Conservation (phyloP, 306 rosid species). For the Dalbergia cochinchinensis region DNA sequence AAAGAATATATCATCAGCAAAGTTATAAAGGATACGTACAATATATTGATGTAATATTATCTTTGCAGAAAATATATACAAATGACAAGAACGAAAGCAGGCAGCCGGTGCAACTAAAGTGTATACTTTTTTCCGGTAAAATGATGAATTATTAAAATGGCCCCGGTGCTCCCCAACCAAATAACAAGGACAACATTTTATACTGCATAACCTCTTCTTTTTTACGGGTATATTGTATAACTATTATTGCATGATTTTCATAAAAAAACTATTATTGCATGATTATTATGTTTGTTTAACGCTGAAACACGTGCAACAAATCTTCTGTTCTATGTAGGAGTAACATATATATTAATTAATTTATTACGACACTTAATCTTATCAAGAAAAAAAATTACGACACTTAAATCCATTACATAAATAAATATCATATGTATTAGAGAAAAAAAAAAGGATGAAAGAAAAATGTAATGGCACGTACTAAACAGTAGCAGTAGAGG, state of each 20-base stretch:
- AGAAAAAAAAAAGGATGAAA: no score
- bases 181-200: not conserved
- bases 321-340: not conserved
- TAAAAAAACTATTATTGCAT: no score
- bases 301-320: conserved; percentile 29
- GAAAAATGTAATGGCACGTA: no score
- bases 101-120: not conserved
- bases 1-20: not conserved
- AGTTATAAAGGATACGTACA: not conserved
- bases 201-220: no score
- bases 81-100: not conserved
- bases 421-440: no score
- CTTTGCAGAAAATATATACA: conserved; percentile 16
- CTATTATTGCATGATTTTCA: conserved; percentile 6
- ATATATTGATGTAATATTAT: not conserved
- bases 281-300: conserved; percentile 21
- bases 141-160: conserved; percentile 24
- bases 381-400: no score
- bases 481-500: no score
- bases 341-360: not conserved
- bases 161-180: conserved; percentile 20
- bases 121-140: not conserved
- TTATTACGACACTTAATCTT: no score
- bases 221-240: not conserved
- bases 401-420: no score